Conservation (phyloP, 768 basidiomycete species). For the Ramaria sp. region DNA sequence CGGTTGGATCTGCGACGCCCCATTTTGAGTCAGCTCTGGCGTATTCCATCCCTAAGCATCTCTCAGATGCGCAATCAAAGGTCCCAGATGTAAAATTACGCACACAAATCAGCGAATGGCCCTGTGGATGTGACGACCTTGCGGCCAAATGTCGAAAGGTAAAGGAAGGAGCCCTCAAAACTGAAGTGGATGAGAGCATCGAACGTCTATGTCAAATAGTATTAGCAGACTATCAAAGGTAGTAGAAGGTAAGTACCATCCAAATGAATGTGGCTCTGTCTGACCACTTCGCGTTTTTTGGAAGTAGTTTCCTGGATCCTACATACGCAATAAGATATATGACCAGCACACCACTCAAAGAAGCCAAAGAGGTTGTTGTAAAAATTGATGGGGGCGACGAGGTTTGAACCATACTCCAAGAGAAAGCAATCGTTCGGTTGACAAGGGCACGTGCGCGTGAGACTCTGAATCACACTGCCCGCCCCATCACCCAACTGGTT, state of each 20-base stretch:
- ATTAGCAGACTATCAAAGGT: background rate
- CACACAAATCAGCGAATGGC: constrained; percentile 65
- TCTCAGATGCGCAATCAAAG: background rate
- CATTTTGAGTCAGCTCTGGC: constrained; percentile 72
- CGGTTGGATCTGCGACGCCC: constrained; percentile 67
- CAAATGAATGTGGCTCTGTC: constrained; percentile 68
- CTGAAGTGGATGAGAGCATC: constrained; percentile 72
- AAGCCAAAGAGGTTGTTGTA: constrained; percentile 50
- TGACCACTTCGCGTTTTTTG: constrained; percentile 50
- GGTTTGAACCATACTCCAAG: constrained; percentile 1
- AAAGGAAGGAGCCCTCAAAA: constrained; percentile 75
- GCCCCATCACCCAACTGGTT: too few relatives aligned
- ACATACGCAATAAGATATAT: constrained; percentile 40
- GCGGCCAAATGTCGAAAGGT: constrained; percentile 62
- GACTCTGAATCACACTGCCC: too few relatives aligned
- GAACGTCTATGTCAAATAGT: constrained; percentile 41
- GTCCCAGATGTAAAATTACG: constrained; percentile 19
- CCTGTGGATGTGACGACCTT: constrained; percentile 61
- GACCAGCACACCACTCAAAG: constrained; percentile 46
- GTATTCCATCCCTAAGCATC: constrained; percentile 57
- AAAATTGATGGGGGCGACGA: constrained; percentile 25
- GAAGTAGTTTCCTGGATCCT: constrained; percentile 46
- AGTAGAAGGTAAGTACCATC: constrained; percentile 35
- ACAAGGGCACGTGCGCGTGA: too few relatives aligned
- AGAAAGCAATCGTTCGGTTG: too few relatives aligned